Evolutionary conservation across 2,329 filamentous ascomycete genomes (phyloP), one percentile per base, ranked within the genome.

Genomic region (Cordyceps cateniannulata): DNA sequence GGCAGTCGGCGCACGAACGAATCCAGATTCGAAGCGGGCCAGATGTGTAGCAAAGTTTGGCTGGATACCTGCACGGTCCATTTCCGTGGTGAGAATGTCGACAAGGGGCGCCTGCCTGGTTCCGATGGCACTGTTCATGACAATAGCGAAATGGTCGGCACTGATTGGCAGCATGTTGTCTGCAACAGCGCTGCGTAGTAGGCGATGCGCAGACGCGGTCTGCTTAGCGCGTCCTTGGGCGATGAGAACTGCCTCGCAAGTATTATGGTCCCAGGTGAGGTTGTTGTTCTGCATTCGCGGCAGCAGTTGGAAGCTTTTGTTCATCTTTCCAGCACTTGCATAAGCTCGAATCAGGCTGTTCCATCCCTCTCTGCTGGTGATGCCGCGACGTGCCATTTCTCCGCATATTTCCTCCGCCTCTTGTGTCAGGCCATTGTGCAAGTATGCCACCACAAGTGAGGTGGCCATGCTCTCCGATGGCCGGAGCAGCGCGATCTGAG

Each of bases 311-410:
- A 84, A 79, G 58, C 83, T 75, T 52, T 74, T 74, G n/a, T 69
- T 69, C 7, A 85, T 70, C 57, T 80, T 77, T 60, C 87, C 82
- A 7, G 82, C 80, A 60, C 84, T 76, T 7, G 89, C 90, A 70
- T 91, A 82, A 63, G 88, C 84, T 60, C 82, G 79, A 5, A 97
- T 76, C 35, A 97, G 75, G 58, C 85, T 80, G 69, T 97, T 96
- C 90, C 90, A 97, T 69, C 91, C 84, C 35, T 80, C 77, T 2
- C 86, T 86, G 24, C 72, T 74, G 1, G 80, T 76, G 1, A 84
- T 80, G 20, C 78, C 75, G 63, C 79, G 77, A 14, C 73, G 72
- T 24, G 86, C 76, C 35, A 85, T 80, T 49, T 82, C 81, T 53
- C 81, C 56, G 49, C 72, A 75, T 27, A 77, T 68, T n/a, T 65